Evolutionary conservation across 1,139 yeast species (phyloP), one percentile per base, ranked within the genome.

Genomic region (Yamadazyma spencermartinsiae): DNA sequence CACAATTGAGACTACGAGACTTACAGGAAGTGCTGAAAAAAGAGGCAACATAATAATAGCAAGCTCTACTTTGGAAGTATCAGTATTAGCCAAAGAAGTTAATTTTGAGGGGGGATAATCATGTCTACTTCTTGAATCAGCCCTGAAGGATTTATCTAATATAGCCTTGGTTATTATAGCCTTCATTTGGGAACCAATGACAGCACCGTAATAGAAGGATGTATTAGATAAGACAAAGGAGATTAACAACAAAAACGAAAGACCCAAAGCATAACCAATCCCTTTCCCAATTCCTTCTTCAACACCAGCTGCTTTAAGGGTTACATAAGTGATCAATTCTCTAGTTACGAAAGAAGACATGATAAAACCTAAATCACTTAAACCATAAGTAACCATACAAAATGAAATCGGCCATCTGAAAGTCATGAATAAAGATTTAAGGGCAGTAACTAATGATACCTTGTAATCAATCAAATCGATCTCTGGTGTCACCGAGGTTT

Each of bases 111-210:
- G 68, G 0, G 95, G 78, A 54, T 62, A 86, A 41, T 68, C 63
- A 49, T 76, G 76, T 40, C 76, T 74, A 3, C 90, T 75, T 41
- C 71, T 68, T 12, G 80, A 74, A 45, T 78, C 74, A 10, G 88
- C 72, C 36, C 60, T 69, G 48, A 86, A 74, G 11, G 90, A 73
- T 56, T 88, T 88, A 42, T 74, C 74, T 45, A 86, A 65, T n/a
- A 86, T 63, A 2, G 85, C 81, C 43, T 83, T 82, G 4, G 83
- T 81, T 34, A 87, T 58, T 2, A 84, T 75, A 0, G 87, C 77
- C 52, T 82, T 79, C 16, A 75, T 75, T 52, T 81, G 80, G 9
- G 83, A 82, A 46, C 95, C 95, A 19, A 56, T 48, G 35, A 59
- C 39, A 58, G 56, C 58, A 8, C 61, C 48, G 26, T 56, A 50